Conservation (phyloP, 306 rosid genomes). For the Cucurbita maxima region DNA sequence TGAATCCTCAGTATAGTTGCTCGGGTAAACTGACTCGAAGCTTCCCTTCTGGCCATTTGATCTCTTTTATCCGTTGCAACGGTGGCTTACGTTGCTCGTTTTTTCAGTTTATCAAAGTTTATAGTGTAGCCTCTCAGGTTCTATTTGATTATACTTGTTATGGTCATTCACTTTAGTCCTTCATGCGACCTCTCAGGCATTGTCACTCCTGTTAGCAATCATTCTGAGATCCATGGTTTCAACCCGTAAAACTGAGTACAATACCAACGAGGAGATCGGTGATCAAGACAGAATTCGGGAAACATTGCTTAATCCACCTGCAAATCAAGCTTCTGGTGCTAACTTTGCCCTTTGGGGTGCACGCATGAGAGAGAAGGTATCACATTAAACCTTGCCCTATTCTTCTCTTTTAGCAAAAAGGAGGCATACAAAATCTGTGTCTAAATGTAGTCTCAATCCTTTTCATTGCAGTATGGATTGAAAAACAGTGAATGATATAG, state of each 20-base stretch:
- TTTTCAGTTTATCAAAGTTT: not conserved
- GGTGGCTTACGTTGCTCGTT: not conserved
- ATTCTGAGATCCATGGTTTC: slow-evolving; percentile 63
- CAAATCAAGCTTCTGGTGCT: slow-evolving; percentile 42
- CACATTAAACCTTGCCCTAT: not conserved
- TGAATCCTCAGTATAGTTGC: not conserved
- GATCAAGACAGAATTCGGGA: slow-evolving; percentile 47
- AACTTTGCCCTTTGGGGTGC: slow-evolving; percentile 73
- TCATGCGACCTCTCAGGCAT: slow-evolving; percentile 40
- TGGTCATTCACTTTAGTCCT: not conserved
- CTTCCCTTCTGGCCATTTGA: not conserved
- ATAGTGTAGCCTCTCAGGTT: not conserved
- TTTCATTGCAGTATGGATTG: slow-evolving; percentile 61
- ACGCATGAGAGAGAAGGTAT: slow-evolving; percentile 80
- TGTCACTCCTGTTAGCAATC: slow-evolving; percentile 57
- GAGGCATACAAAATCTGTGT: not conserved
- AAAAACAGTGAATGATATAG: slow-evolving; percentile 29
- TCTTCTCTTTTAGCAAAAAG: not conserved
- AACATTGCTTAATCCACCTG: slow-evolving; percentile 47
- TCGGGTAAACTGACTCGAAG: not conserved
- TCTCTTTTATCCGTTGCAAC: not conserved
- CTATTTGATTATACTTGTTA: not conserved
- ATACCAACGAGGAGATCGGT: slow-evolving; percentile 36
- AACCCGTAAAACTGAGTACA: slow-evolving; percentile 27
- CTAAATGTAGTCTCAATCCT: slow-evolving; percentile 5